Evolutionary conservation across 495 filamentous ascomycete species (phyloP).

Genomic region (Aspergillus ostianus): DNA sequence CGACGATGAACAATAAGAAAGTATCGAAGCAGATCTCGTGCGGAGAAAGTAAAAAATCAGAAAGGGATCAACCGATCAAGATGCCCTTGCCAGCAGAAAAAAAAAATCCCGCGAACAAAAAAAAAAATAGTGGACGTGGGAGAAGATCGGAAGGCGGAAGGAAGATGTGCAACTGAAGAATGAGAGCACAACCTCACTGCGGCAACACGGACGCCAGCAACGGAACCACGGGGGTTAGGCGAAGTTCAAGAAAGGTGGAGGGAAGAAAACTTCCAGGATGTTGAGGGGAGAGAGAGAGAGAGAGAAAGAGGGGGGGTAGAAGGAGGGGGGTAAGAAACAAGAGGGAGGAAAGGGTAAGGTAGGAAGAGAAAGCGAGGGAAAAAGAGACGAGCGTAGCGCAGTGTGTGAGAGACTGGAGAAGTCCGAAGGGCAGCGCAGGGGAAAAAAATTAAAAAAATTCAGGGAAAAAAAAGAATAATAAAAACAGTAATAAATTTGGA

Average conservation of each 20-base stretch:
- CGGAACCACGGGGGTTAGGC: conserved; percentile 19
- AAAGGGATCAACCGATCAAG: conserved; percentile 21
- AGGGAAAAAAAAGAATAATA: conserved; percentile 11
- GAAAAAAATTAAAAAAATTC: conserved; percentile 19
- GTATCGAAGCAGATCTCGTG: conserved; percentile 23
- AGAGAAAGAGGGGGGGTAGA: conserved; percentile 22
- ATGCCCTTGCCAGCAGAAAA: conserved; percentile 20
- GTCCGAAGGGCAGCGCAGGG: conserved; percentile 8
- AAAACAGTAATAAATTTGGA: conserved; percentile 8
- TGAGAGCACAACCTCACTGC: conserved; percentile 21
- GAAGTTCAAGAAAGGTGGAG: conserved; percentile 23
- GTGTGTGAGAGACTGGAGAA: conserved; percentile 7
- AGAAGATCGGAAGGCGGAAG: conserved; percentile 20
- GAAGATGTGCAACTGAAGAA: conserved; percentile 25
- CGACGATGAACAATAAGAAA: conserved; percentile 8
- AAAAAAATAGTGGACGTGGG: conserved; percentile 14
- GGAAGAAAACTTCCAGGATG: conserved; percentile 19
- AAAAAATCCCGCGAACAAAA: conserved; percentile 19
- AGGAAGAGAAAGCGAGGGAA: conserved; percentile 19
- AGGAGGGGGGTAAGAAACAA: conserved; percentile 23
- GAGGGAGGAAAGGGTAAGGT: conserved; percentile 13
- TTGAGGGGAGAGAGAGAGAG: conserved; percentile 21
- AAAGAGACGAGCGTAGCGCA: conserved; percentile 11
- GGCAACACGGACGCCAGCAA: conserved; percentile 20
- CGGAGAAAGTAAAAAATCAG: conserved; percentile 18